phyloP scores from a whole-genome alignment of 139 green algal genomes.

The Eudorina sp. region DNA sequence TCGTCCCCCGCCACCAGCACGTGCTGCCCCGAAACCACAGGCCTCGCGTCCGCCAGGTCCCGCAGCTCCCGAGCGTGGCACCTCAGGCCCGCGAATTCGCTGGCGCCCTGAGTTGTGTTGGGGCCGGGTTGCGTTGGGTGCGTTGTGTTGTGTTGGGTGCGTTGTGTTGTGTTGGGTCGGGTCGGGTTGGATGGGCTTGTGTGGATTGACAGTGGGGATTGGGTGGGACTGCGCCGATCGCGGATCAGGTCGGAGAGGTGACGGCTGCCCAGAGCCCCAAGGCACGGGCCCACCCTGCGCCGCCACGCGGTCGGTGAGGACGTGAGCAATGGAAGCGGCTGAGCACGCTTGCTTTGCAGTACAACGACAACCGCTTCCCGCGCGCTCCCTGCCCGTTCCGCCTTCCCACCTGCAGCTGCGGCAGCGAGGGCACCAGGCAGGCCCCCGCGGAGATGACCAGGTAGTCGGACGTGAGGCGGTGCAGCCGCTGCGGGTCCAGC shows the following conservation, averaged over 20 bases:
- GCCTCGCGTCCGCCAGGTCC: not conserved
- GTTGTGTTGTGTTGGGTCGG: not conserved
- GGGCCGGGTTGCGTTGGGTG: not conserved
- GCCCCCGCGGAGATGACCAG: slow-evolving; percentile 26
- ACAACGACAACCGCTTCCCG: too few relatives aligned
- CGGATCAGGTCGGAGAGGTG: too few relatives aligned
- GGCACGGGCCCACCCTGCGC: too few relatives aligned
- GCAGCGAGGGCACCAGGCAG: slow-evolving; percentile 13
- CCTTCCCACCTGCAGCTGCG: slow-evolving; percentile 17
- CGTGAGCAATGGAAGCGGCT: too few relatives aligned
- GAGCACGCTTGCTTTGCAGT: too few relatives aligned
- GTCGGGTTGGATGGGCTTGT: not conserved
- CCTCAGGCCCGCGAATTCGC: slow-evolving; percentile 22
- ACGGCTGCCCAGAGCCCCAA: too few relatives aligned
- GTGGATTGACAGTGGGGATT: too few relatives aligned
- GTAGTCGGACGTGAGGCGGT: slow-evolving; percentile 38
- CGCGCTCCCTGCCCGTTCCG: too few relatives aligned
- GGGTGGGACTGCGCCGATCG: too few relatives aligned
- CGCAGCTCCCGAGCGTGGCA: slow-evolving; percentile 19
- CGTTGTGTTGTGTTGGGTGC: too few relatives aligned
- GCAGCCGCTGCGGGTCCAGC: slow-evolving; percentile 42
- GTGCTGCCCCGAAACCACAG: slow-evolving; percentile 16
- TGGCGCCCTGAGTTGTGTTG: not conserved
- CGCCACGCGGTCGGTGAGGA: too few relatives aligned
- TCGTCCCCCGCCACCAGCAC: slow-evolving; percentile 38